Evolutionary conservation across 2,329 filamentous ascomycete species (phyloP).

Genomic region (Lizonia empirigonia): DNA sequence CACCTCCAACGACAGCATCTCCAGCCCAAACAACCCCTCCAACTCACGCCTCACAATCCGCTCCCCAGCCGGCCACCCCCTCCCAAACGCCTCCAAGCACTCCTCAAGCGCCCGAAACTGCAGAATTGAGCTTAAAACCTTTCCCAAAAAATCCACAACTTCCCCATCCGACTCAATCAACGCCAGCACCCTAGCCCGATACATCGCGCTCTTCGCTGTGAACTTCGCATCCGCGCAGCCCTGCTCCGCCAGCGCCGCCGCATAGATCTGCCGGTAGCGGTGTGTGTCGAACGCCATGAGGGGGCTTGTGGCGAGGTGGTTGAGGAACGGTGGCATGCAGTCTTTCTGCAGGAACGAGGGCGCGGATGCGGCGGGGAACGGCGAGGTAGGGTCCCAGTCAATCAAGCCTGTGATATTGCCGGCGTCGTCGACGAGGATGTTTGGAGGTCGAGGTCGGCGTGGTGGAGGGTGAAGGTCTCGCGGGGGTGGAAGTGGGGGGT

Average conservation of each 20-base stretch:
- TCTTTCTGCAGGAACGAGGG: slow-evolving; percentile 21
- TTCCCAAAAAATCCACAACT: slow-evolving; percentile 1
- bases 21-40: not conserved
- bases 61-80: slow-evolving; percentile 4
- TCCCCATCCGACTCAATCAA: slow-evolving; percentile 3
- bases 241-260: slow-evolving; percentile 14
- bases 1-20: not conserved
- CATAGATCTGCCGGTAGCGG: slow-evolving; percentile 23
- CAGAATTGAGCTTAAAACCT: slow-evolving; percentile 2
- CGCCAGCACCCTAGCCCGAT: slow-evolving; percentile 6
- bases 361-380: slow-evolving; percentile 20
- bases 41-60: not conserved
- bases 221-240: slow-evolving; percentile 14
- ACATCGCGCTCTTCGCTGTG: slow-evolving; percentile 21
- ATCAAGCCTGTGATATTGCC: slow-evolving; percentile 33
- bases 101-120: not conserved
- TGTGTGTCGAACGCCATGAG: slow-evolving; percentile 9
- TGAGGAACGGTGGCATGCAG: slow-evolving; percentile 10
- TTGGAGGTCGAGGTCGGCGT: slow-evolving; percentile 32
- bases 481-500: not conserved
- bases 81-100: not conserved
- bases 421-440: slow-evolving; percentile 26
- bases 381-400: slow-evolving; percentile 25
- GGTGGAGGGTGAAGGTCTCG: slow-evolving; percentile 30
- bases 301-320: not conserved